A percentile compares a stretch with the other conserved stretches of the same genome.
Evolutionary conservation across 2,329 filamentous ascomycete species (phyloP).

Genomic region (Penicillium rolfsii): DNA sequence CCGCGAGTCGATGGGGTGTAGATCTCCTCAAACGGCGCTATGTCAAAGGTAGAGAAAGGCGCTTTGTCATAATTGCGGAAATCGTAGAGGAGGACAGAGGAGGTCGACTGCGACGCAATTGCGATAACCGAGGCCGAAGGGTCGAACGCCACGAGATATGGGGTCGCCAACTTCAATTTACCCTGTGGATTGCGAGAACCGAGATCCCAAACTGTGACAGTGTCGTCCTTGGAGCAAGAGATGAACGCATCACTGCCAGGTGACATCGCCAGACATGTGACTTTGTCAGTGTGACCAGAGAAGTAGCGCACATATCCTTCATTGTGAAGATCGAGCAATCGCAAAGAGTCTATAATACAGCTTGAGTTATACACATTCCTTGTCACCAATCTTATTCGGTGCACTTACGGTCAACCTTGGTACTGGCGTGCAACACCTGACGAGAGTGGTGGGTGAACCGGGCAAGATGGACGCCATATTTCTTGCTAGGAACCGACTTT

Average conservation of each 20-base stretch:
- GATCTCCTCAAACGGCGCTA: constrained; percentile 62
- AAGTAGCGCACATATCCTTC: constrained; percentile 98
- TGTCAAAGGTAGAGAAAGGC: constrained; percentile 84
- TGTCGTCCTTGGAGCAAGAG: constrained; percentile 88
- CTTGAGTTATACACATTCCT: neutral
- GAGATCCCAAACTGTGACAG: constrained; percentile 87
- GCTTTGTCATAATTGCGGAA: constrained; percentile 90
- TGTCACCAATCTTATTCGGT: neutral
- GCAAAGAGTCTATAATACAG: constrained; percentile 62
- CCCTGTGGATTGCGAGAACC: constrained; percentile 79
- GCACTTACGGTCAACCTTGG: constrained; percentile 78
- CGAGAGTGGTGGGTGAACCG: constrained; percentile 91
- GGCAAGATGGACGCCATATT: constrained; percentile 93
- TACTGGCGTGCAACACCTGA: constrained; percentile 93
- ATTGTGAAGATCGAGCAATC: constrained; percentile 87
- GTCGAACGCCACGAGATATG: constrained; percentile 86
- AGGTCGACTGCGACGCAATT: constrained; percentile 78
- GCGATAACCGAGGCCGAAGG: constrained; percentile 91
- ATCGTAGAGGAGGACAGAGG: constrained; percentile 86
- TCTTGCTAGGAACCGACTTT: constrained; percentile 90
- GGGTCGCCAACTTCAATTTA: constrained; percentile 75
- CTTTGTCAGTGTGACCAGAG: constrained; percentile 80
- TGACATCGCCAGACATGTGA: constrained; percentile 82
- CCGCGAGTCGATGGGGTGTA: constrained; percentile 54
- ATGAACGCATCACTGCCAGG: constrained; percentile 89